A percentile compares a stretch with the other conserved stretches of the same genome.
Evolutionary conservation across 2,329 filamentous ascomycete genomes (phyloP).

Genomic region (Xylariaceae sp.): DNA sequence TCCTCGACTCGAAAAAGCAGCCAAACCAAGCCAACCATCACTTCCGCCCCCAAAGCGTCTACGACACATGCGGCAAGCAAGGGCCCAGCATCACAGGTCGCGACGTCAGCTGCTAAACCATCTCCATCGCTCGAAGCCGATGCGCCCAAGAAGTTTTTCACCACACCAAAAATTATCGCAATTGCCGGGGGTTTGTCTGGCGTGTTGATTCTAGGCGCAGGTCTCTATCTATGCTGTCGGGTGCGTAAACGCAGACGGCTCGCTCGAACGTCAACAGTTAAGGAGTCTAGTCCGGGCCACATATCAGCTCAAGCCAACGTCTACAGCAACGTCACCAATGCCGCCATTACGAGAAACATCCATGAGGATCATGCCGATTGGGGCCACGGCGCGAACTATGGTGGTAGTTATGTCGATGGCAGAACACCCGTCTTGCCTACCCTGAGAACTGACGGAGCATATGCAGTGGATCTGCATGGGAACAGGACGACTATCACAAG

Average conservation of each 20-base stretch:
- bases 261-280: slow-evolving; percentile 10
- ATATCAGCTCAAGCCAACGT: slow-evolving; percentile 3
- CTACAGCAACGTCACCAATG: background rate
- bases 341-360: background rate
- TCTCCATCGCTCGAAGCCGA: slow-evolving; percentile 6
- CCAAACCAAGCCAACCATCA: background rate
- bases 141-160: slow-evolving; percentile 1
- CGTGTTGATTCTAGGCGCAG: slow-evolving; percentile 22
- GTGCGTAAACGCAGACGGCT: slow-evolving; percentile 23
- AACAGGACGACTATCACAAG: background rate
- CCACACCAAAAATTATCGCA: slow-evolving; percentile 22
- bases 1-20: background rate
- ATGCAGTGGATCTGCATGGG: slow-evolving; percentile 16
- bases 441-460: slow-evolving; percentile 23
- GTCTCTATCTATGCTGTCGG: slow-evolving; percentile 23
- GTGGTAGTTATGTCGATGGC: slow-evolving; percentile 7
- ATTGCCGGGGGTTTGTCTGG: slow-evolving; percentile 27
- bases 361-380: background rate
- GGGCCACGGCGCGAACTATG: background rate
- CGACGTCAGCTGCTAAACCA: background rate
- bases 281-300: slow-evolving; percentile 3
- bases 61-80: background rate
- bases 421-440: slow-evolving; percentile 24
- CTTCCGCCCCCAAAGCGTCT: background rate
- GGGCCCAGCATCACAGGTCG: background rate